Conservation (phyloP, 208 protist genomes). For the Porcisia hertigi region DNA sequence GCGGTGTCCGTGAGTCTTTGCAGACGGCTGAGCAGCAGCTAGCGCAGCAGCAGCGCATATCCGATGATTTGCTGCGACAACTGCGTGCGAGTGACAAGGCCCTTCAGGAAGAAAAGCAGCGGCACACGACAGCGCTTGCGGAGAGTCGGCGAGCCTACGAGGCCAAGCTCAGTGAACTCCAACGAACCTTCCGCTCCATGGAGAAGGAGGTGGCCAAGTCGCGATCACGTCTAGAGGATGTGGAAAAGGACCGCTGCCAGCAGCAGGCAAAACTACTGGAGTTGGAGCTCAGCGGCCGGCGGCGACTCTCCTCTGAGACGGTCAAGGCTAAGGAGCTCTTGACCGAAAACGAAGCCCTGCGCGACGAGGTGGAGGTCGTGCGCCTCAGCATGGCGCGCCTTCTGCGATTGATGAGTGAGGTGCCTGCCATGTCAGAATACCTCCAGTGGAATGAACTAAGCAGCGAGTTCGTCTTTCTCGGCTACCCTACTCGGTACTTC, state of each 20-base stretch:
- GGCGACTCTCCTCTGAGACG: constrained; percentile 18
- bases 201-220: constrained; percentile 33
- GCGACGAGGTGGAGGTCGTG: constrained; percentile 57
- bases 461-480: constrained; percentile 73
- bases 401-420: constrained; percentile 67
- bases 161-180: constrained; percentile 26
- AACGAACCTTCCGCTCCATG: constrained; percentile 23
- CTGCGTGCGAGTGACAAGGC: constrained; percentile 25
- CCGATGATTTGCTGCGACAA: constrained; percentile 23
- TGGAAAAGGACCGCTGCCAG: constrained; percentile 31
- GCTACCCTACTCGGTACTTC: constrained; percentile 64
- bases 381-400: constrained; percentile 76
- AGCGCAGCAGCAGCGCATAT: constrained; percentile 29
- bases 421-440: constrained; percentile 68
- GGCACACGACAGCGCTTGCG: constrained; percentile 25
- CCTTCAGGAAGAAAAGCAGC: constrained; percentile 21
- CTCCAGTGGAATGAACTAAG: constrained; percentile 55
- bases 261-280: constrained; percentile 36
- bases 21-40: constrained; percentile 26
- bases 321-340: constrained; percentile 22
- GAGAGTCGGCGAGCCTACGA: constrained; percentile 33
- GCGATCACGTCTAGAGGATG: constrained; percentile 29
- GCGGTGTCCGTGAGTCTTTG: constrained; percentile 23
- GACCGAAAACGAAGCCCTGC: constrained; percentile 38
- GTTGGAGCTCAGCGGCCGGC: constrained; percentile 26